Percentiles rank a stretch among this genome's conserved stretches.
Evolutionary conservation across 768 basidiomycete genomes (phyloP).

Genomic region (Asterophora parasitica): DNA sequence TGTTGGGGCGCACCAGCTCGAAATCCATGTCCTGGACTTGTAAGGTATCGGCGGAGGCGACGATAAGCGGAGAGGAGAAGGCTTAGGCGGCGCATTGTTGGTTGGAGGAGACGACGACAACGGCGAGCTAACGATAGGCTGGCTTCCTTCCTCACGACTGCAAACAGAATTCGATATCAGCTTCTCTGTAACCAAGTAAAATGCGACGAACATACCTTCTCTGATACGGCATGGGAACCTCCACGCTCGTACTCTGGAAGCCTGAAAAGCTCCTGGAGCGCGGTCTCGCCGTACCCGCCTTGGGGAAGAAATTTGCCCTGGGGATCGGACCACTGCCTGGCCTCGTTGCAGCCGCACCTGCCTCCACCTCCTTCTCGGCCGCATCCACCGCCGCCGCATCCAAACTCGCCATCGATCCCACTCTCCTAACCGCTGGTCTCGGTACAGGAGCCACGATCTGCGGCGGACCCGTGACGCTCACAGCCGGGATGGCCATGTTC

Average conservation of each 20-base stretch:
- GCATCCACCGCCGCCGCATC: slow-evolving; percentile 1
- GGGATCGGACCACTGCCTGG: slow-evolving; percentile 33
- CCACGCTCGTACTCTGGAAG: slow-evolving; percentile 40
- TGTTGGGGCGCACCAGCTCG: slow-evolving; percentile 64
- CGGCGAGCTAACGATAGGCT: slow-evolving; percentile 16
- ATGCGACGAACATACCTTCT: slow-evolving; percentile 25
- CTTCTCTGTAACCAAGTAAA: not conserved
- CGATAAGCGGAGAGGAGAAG: slow-evolving; percentile 15
- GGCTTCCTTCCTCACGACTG: slow-evolving; percentile 25
- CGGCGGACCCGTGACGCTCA: not conserved
- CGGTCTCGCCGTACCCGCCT: slow-evolving; percentile 48
- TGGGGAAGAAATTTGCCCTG: slow-evolving; percentile 62
- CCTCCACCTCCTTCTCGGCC: slow-evolving; percentile 2
- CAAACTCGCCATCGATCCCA: slow-evolving; percentile 7
- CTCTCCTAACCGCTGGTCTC: slow-evolving; percentile 3
- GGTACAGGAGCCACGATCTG: slow-evolving; percentile 1
- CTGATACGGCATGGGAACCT: slow-evolving; percentile 26
- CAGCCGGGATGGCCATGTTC: not conserved
- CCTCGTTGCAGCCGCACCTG: not conserved
- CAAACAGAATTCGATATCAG: not conserved
- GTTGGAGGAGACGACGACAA: slow-evolving; percentile 12
- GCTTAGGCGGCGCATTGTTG: slow-evolving; percentile 12
- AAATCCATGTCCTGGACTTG: slow-evolving; percentile 83
- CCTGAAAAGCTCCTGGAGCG: slow-evolving; percentile 77
- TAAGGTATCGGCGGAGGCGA: slow-evolving; percentile 43